Evolutionary conservation across 2,329 filamentous ascomycete genomes (phyloP), one percentile per base, ranked within the genome.

Genomic region (Venturia nashicola): DNA sequence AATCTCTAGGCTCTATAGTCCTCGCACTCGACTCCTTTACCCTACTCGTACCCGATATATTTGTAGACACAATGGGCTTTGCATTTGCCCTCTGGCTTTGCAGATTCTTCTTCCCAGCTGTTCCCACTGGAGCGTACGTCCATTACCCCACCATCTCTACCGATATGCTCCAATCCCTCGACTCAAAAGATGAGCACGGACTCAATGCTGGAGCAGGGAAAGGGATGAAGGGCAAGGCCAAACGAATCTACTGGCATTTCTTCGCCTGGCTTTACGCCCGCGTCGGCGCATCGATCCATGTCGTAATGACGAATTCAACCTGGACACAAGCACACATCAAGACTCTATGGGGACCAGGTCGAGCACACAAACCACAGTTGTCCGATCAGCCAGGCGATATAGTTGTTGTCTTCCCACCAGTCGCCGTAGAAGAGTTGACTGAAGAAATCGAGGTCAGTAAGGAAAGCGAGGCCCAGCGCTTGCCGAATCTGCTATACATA

Each of bases 141-240:
- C 94, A 99, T 77, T 99, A 97, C 73, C 94, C 94, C 0, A 97
- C 93, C 64, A 99, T 99, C 63, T 97, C 92, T 3, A 99, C 91
- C 61, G 94, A 99, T 71, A 99, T 99, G 94, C 84, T 99, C 90
- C 20, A 84, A 97, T 5, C 65, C 70, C 48, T 62, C 54, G 60
- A 59, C 14, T 59, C 62, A 7, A 42, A 23, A 18, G 51, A 44
- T 43, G 42, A 39, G 11, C 64, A 87, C 84, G 75, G 93, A 2
- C 80, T 96, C 64, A 94, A 97, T 72, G 89, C 92, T 5, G 92
- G 93, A 40, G 82, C 89, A 63, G 93, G 91, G 2, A 81, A 79
- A 39, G 93, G 93, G 0, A 71, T 82, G 36, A 86, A 84, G 65
- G 93, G 93, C 12, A 72, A 75, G 6, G 79, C 79, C 61, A 99